Evolutionary conservation across 2,329 filamentous ascomycete species (phyloP).

Genomic region (Fusarium devonianum): DNA sequence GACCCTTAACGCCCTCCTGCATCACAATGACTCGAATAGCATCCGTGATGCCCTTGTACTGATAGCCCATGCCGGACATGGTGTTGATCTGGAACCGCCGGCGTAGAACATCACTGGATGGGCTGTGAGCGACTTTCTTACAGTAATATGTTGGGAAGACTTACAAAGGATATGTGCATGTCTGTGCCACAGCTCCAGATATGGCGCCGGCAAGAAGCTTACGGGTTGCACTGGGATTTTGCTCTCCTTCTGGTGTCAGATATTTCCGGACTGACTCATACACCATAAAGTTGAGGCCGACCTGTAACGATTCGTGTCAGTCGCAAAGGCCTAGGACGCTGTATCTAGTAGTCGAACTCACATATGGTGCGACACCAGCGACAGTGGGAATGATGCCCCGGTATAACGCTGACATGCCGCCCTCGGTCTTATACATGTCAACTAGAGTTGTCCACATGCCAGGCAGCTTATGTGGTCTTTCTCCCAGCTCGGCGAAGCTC

Average conservation of each 20-base stretch:
- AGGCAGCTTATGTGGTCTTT: constrained; percentile 72
- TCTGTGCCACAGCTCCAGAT: constrained; percentile 95
- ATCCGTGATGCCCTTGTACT: constrained; percentile 87
- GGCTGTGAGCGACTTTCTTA: constrained; percentile 32
- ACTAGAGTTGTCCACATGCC: constrained; percentile 90
- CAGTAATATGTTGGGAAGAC: constrained; percentile 42
- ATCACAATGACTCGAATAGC: constrained; percentile 81
- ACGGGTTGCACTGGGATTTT: constrained; percentile 78
- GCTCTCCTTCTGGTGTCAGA: constrained; percentile 86
- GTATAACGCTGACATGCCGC: constrained; percentile 85
- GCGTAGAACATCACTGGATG: constrained; percentile 80
- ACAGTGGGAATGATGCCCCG: constrained; percentile 93
- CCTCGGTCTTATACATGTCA: constrained; percentile 89
- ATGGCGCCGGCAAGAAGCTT: constrained; percentile 91
- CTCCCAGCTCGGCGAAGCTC: constrained; percentile 82
- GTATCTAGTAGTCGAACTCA: constrained; percentile 47
- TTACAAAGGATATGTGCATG: constrained; percentile 97
- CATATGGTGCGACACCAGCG: constrained; percentile 94
- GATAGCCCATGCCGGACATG: constrained; percentile 97
- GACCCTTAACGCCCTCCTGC: constrained; percentile 82
- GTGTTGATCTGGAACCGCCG: constrained; percentile 98
- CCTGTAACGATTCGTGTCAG: constrained; percentile 55
- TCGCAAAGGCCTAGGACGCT: not conserved
- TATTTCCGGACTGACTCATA: constrained; percentile 88
- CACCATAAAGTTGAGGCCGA: constrained; percentile 98